A percentile compares a stretch with the other conserved stretches of the same genome.
phyloP scores from a whole-genome alignment of 2,329 filamentous ascomycete genomes.

The Pestalotiopsis sp. region DNA sequence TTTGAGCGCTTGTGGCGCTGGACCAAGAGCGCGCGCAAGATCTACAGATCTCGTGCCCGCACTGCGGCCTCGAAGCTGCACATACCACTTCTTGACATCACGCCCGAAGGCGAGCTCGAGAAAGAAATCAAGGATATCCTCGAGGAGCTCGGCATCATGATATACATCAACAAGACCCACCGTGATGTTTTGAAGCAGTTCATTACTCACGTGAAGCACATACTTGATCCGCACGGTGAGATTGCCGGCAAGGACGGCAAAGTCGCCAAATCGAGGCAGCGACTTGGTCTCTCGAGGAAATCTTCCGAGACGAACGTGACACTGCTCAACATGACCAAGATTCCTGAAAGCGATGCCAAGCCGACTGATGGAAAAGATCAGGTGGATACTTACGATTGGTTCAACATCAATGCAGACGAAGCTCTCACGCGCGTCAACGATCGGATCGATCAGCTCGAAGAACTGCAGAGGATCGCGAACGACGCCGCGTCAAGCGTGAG shows the following conservation, averaged over 20 bases:
- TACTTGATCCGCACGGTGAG: constrained; percentile 23
- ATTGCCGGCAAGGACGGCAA: neutral
- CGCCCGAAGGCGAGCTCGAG: constrained; percentile 44
- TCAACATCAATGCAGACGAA: constrained; percentile 30
- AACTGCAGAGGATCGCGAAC: constrained; percentile 33
- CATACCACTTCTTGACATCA: constrained; percentile 41
- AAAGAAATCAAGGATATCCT: constrained; percentile 49
- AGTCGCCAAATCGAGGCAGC: neutral
- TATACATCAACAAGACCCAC: constrained; percentile 41
- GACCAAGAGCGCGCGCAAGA: constrained; percentile 27
- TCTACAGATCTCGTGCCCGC: constrained; percentile 23
- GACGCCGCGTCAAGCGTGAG: constrained; percentile 31
- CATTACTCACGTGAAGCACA: constrained; percentile 25
- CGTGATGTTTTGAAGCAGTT: constrained; percentile 32
- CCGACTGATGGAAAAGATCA: no score
- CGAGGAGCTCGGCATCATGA: constrained; percentile 52
- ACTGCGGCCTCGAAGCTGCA: constrained; percentile 27
- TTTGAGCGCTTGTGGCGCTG: constrained; percentile 42
- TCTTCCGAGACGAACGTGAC: neutral
- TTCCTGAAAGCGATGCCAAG: neutral
- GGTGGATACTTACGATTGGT: constrained; percentile 24
- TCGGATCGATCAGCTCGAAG: constrained; percentile 37
- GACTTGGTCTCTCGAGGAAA: neutral
- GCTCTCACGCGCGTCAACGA: constrained; percentile 26
- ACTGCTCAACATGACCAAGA: neutral